Percentiles rank a stretch among this genome's conserved stretches.
Conservation (phyloP, 2,329 filamentous ascomycete species). For the Apiospora pterosperma region DNA sequence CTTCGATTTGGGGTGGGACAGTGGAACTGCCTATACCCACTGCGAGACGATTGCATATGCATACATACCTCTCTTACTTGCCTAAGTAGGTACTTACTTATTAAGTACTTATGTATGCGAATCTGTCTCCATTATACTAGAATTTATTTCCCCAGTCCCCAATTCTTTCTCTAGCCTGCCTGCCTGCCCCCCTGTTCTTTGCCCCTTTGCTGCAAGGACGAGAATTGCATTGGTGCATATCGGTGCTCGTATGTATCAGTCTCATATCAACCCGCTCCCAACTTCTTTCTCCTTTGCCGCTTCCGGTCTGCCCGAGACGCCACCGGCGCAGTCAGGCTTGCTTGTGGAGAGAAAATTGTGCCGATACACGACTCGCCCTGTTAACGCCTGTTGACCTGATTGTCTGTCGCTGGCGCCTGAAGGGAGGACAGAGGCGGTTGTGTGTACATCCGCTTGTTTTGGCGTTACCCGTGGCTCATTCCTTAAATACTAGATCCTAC, state of each 20-base stretch:
- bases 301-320: neutral
- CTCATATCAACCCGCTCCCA: neutral
- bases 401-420: neutral
- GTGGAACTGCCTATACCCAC: neutral
- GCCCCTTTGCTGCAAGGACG: neutral
- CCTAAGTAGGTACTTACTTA: too few species aligned
- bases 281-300: neutral
- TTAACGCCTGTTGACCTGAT: neutral
- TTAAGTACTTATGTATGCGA: too few species aligned
- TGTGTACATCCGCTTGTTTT: neutral
- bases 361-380: neutral
- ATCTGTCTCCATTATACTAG: neutral
- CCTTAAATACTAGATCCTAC: neutral
- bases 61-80: too few species aligned
- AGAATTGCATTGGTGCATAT: neutral
- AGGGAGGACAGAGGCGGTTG: neutral
- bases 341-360: neutral
- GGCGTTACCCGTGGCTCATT: neutral
- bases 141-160: neutral
- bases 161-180: neutral
- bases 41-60: neutral
- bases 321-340: neutral
- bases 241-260: neutral
- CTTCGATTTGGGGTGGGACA: neutral
- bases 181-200: neutral